A percentile compares a stretch with the other conserved stretches of the same genome.
Evolutionary conservation across 2,329 filamentous ascomycete genomes (phyloP).

Genomic region (Paecilomyces sp.): DNA sequence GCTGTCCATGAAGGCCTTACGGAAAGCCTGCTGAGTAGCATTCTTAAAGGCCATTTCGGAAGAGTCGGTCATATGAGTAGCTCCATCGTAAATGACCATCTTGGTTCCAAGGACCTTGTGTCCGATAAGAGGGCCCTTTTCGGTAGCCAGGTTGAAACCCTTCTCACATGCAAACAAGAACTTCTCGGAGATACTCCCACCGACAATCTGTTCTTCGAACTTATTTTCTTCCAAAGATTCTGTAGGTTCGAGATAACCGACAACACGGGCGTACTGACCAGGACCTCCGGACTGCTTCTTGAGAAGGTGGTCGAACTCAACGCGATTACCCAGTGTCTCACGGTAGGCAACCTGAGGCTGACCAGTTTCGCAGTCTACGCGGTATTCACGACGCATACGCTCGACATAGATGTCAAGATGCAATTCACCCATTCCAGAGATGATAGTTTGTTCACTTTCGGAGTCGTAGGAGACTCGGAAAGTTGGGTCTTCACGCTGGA

Average conservation of each 20-base stretch:
- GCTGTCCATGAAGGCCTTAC: constrained; percentile 78
- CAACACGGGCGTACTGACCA: constrained; percentile 89
- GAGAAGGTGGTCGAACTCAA: constrained; percentile 86
- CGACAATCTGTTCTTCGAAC: constrained; percentile 81
- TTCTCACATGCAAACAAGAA: constrained; percentile 92
- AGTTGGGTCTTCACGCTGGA: constrained; percentile 96
- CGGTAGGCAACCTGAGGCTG: constrained; percentile 96
- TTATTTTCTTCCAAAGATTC: constrained; percentile 64
- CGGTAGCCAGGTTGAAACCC: constrained; percentile 76
- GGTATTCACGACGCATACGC: constrained; percentile 93
- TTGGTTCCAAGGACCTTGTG: constrained; percentile 83
- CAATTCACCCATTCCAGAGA: constrained; percentile 95
- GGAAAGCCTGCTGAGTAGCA: constrained; percentile 93
- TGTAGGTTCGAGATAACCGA: constrained; percentile 85
- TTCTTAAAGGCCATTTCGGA: constrained; percentile 94
- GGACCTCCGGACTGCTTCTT: constrained; percentile 95
- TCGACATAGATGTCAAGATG: constrained; percentile 97
- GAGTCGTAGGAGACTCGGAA: constrained; percentile 90
- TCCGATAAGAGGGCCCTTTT: constrained; percentile 83
- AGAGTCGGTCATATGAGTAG: constrained; percentile 95
- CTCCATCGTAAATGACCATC: constrained; percentile 94
- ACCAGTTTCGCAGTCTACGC: constrained; percentile 90
- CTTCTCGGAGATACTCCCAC: constrained; percentile 90
- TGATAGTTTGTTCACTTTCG: constrained; percentile 94
- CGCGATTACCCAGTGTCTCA: constrained; percentile 75